Conservation (phyloP, 352 stramenopile genomes). For the Peronospora farinosa region DNA sequence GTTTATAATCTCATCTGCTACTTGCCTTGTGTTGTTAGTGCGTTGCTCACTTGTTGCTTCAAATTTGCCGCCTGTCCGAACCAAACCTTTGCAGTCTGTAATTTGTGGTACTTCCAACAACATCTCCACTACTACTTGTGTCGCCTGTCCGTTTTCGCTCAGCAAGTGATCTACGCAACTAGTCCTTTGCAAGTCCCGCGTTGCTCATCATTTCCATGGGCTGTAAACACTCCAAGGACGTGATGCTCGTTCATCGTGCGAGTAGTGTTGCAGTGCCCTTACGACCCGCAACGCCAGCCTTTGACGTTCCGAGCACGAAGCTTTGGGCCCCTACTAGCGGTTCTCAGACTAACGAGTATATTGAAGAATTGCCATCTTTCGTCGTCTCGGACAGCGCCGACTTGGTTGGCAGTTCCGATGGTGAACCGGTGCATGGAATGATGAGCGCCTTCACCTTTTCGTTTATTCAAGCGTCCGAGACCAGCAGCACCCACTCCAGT, state of each 20-base stretch:
- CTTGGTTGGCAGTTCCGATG: conserved; percentile 44
- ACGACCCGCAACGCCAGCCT: conserved; percentile 31
- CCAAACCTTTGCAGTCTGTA: conserved; percentile 6
- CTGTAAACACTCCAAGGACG: conserved; percentile 55
- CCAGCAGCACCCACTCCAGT: conserved; percentile 27
- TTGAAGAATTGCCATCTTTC: conserved; percentile 40
- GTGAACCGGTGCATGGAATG: conserved; percentile 49
- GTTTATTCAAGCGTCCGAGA: conserved; percentile 57
- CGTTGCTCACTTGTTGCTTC: neutral
- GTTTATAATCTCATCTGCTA: conserved; percentile 12
- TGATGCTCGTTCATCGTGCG: conserved; percentile 14
- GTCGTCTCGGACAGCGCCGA: conserved; percentile 41
- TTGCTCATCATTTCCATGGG: conserved; percentile 36
- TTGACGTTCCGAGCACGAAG: conserved; percentile 18
- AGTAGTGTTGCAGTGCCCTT: conserved; percentile 14
- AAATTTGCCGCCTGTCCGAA: conserved; percentile 19
- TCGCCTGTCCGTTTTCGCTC: conserved; percentile 18
- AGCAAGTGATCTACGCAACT: conserved; percentile 6
- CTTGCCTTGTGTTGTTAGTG: conserved; percentile 7
- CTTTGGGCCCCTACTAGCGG: conserved; percentile 11
- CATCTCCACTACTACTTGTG: neutral
- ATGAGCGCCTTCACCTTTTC: conserved; percentile 64
- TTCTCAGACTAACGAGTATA: conserved; percentile 27
- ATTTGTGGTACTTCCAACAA: conserved; percentile 4
- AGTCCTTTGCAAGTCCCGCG: conserved; percentile 4